These are phyloP conservation scores for Mycena alexandri DNA, from an alignment of 768 basidiomycete species.

Conservation along the genomic window DNA sequence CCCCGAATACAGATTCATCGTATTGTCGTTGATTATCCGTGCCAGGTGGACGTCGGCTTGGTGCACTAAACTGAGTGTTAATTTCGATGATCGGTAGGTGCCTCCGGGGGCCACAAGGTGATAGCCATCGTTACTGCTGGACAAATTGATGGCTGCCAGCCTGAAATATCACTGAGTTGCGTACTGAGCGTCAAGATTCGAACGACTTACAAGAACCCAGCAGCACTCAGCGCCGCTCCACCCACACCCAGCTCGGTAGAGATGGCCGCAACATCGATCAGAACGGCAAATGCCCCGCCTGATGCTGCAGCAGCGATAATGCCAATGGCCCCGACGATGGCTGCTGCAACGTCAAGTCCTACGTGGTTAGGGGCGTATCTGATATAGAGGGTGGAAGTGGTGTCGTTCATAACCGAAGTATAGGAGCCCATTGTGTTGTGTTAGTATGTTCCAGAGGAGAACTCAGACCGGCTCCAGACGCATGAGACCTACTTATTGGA, in stretches of 20 bases:
- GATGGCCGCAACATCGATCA: neutral
- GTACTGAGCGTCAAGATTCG: neutral
- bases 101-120: slow-evolving; percentile 6
- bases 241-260: neutral
- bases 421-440: slow-evolving; percentile 7
- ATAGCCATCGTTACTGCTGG: neutral
- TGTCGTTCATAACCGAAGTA: slow-evolving; percentile 14
- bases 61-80: slow-evolving; percentile 5
- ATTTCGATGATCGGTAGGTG: slow-evolving; percentile 6
- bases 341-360: neutral
- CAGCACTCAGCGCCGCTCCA: neutral
- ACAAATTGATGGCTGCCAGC: neutral
- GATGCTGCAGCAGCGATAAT: neutral
- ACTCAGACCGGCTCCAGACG: neutral
- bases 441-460: no score
- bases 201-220: neutral
- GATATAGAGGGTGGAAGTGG: slow-evolving; percentile 3
- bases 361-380: slow-evolving; percentile 10
- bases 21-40: neutral
- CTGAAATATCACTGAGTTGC: neutral
- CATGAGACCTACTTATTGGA: neutral
- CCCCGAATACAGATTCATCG: neutral
- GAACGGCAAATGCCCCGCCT: neutral
- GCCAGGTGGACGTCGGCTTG: slow-evolving; percentile 5
- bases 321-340: neutral